A percentile compares a stretch with the other conserved stretches of the same genome.
Conservation (phyloP, 495 filamentous ascomycete genomes). For the Aspergillus ellipticus region DNA sequence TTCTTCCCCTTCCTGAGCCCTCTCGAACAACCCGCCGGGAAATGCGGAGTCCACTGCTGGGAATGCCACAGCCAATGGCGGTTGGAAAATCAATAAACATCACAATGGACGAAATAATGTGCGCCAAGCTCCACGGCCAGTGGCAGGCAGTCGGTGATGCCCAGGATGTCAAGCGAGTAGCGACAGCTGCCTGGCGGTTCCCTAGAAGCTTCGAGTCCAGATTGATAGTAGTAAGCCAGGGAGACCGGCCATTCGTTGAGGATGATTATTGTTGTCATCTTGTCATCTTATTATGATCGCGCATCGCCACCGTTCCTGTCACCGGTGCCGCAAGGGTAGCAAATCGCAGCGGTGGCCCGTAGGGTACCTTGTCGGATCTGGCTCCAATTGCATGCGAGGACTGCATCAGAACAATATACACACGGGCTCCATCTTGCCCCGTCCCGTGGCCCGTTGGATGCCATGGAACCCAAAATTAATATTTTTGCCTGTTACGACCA, state of each 20-base stretch:
- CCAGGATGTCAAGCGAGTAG: conserved; percentile 6
- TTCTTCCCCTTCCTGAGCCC: background rate
- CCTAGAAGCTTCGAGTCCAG: no score
- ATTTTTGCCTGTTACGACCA: conserved; percentile 1
- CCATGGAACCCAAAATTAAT: conserved; percentile 16
- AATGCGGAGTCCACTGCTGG: conserved; percentile 10
- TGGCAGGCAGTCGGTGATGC: conserved; percentile 14
- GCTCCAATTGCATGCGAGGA: background rate
- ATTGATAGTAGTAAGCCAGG: no score
- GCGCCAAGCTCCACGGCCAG: conserved; percentile 1
- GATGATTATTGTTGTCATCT: conserved; percentile 6
- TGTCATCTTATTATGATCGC: background rate
- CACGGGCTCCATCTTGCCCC: conserved; percentile 12
- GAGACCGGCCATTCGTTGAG: no score
- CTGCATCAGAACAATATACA: conserved; percentile 13
- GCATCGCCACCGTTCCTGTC: background rate
- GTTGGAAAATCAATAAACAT: conserved; percentile 8
- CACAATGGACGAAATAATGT: conserved; percentile 4
- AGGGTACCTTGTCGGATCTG: background rate
- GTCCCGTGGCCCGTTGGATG: conserved; percentile 12
- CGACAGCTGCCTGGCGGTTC: conserved; percentile 5
- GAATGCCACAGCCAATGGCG: background rate
- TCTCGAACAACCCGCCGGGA: conserved; percentile 7
- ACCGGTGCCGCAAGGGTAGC: background rate
- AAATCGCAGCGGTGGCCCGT: background rate